Evolutionary conservation across 768 basidiomycete species (phyloP).

Genomic region (Naganishia vishniacii): DNA sequence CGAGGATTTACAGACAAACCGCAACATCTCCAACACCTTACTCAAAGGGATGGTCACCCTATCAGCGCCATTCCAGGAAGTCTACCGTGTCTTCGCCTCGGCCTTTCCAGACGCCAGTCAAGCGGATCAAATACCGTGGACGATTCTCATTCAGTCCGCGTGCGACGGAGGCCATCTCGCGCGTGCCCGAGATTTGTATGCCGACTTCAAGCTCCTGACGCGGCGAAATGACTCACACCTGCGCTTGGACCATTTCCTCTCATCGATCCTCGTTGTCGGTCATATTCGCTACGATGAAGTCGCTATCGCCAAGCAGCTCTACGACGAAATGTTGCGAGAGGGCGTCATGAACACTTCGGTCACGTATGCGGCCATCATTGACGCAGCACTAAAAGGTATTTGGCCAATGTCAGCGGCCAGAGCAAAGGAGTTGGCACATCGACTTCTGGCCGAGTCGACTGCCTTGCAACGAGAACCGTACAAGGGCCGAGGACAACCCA

Average conservation of each 20-base stretch:
- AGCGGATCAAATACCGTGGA: slow-evolving; percentile 61
- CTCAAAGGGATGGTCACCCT: slow-evolving; percentile 77
- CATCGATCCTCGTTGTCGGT: slow-evolving; percentile 53
- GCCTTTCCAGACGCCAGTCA: slow-evolving; percentile 24
- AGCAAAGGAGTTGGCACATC: slow-evolving; percentile 14
- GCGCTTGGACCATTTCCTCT: neutral
- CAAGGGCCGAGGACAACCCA: slow-evolving; percentile 25
- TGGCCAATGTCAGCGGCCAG: slow-evolving; percentile 17
- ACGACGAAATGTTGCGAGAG: slow-evolving; percentile 64
- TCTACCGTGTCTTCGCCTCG: slow-evolving; percentile 58
- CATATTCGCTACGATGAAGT: slow-evolving; percentile 60
- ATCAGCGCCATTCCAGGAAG: slow-evolving; percentile 66
- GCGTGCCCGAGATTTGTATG: slow-evolving; percentile 21
- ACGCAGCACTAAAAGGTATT: slow-evolving; percentile 57
- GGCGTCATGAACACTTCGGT: slow-evolving; percentile 64
- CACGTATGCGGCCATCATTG: slow-evolving; percentile 65
- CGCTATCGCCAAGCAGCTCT: slow-evolving; percentile 59
- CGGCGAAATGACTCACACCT: neutral
- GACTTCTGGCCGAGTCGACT: neutral
- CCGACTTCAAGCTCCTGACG: slow-evolving; percentile 4
- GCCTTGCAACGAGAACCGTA: slow-evolving; percentile 5
- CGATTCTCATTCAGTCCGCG: slow-evolving; percentile 71
- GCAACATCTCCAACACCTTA: slow-evolving; percentile 63
- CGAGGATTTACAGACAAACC: slow-evolving; percentile 39
- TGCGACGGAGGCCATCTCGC: slow-evolving; percentile 73